phyloP scores from a whole-genome alignment of 2,329 filamentous ascomycete genomes.

The Colletotrichum trifolii region DNA sequence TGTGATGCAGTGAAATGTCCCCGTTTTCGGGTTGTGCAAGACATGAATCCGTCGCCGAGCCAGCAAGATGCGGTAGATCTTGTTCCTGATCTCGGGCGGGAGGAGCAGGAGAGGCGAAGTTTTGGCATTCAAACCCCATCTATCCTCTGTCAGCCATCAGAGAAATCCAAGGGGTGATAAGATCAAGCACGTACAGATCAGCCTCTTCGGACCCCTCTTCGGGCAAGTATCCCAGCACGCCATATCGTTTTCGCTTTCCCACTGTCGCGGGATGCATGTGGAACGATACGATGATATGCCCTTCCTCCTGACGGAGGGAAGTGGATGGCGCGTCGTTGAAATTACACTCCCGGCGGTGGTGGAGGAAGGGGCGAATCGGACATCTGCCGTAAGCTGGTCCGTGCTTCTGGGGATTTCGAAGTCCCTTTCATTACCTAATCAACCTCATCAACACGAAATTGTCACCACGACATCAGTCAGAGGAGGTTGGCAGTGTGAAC shows the following conservation, averaged over 20 bases:
- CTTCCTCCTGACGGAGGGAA: neutral
- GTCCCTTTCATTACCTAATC: too few relatives aligned
- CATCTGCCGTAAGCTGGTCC: too few relatives aligned
- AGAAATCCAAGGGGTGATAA: neutral
- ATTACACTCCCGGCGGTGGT: too few relatives aligned
- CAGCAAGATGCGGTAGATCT: conserved; percentile 40
- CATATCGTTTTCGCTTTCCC: conserved; percentile 30
- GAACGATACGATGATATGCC: neutral
- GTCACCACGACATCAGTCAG: too few relatives aligned
- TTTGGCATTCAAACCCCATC: conserved; percentile 29
- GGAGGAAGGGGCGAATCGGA: neutral
- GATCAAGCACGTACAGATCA: conserved; percentile 17
- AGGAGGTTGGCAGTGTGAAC: too few relatives aligned
- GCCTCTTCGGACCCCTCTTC: conserved; percentile 31
- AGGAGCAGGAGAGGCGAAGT: conserved; percentile 38
- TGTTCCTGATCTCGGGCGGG: conserved; percentile 42
- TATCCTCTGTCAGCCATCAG: neutral
- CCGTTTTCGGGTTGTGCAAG: conserved; percentile 38
- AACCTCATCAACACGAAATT: too few relatives aligned
- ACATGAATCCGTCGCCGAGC: conserved; percentile 38
- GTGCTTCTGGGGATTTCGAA: too few relatives aligned
- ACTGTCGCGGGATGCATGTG: conserved; percentile 33
- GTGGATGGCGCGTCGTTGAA: neutral
- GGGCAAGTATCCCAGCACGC: conserved; percentile 31
- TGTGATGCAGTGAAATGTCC: conserved; percentile 46